Percentiles rank a stretch among this genome's conserved stretches.
phyloP scores from a whole-genome alignment of 257 asterid genomes.

The Thymus quinquecostatus region DNA sequence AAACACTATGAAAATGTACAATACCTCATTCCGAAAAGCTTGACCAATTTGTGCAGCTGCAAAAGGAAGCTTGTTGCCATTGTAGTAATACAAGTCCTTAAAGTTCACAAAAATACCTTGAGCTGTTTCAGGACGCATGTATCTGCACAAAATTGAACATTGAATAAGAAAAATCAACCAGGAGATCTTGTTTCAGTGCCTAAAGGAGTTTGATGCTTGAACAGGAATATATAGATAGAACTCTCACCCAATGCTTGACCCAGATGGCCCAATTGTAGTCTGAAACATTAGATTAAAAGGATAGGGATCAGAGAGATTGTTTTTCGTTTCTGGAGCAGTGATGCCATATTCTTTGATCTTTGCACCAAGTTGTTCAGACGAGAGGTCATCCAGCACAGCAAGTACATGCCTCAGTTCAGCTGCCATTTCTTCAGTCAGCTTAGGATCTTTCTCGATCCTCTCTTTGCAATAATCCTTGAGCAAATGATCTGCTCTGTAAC shows the following conservation, averaged over 20 bases:
- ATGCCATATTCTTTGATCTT: constrained; percentile 70
- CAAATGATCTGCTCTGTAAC: constrained; percentile 72
- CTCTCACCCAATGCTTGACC: constrained; percentile 68
- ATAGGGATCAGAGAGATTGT: constrained; percentile 74
- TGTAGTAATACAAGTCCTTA: constrained; percentile 69
- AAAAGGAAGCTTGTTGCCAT: constrained; percentile 75
- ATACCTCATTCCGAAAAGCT: constrained; percentile 69
- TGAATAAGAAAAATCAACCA: constrained; percentile 5
- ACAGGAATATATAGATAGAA: background rate
- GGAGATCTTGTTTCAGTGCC: background rate
- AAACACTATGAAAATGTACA: constrained; percentile 12
- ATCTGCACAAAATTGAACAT: constrained; percentile 42
- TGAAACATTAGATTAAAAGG: constrained; percentile 83
- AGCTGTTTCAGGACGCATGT: constrained; percentile 89
- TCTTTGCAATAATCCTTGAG: constrained; percentile 70
- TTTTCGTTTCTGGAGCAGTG: constrained; percentile 79
- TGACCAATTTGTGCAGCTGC: constrained; percentile 47
- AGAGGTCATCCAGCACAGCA: constrained; percentile 74
- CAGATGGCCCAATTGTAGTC: constrained; percentile 82
- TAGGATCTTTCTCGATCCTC: constrained; percentile 64
- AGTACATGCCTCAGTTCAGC: constrained; percentile 63
- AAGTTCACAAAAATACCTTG: constrained; percentile 87
- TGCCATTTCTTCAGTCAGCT: constrained; percentile 46
- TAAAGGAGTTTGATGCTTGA: background rate
- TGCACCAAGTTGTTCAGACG: constrained; percentile 72